Percentiles rank a stretch among this genome's conserved stretches.
Evolutionary conservation across 2,329 filamentous ascomycete genomes (phyloP).

Genomic region (Ophiognomonia clavigignenti-juglandacearum): DNA sequence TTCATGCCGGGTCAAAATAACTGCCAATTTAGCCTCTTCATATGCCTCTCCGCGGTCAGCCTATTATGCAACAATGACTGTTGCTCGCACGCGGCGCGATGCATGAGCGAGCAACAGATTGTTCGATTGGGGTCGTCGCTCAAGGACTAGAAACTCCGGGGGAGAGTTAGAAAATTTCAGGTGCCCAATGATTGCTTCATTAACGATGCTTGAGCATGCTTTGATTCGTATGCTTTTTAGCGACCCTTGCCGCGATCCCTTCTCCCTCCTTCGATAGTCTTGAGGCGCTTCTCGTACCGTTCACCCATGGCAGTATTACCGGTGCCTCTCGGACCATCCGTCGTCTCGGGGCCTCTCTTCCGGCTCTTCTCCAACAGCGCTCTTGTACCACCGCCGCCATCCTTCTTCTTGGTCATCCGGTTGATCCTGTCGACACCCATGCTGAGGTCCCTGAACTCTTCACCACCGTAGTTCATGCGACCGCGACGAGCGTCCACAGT

Average conservation of each 20-base stretch:
- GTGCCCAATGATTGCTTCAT: too few species aligned
- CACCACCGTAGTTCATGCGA: conserved; percentile 74
- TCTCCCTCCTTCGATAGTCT: conserved; percentile 43
- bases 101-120: too few species aligned
- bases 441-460: conserved; percentile 85
- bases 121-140: too few species aligned
- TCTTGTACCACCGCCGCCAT: conserved; percentile 49
- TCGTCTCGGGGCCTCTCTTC: conserved; percentile 67
- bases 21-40: too few species aligned
- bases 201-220: too few species aligned
- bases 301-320: conserved; percentile 63
- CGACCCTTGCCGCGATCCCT: conserved; percentile 21
- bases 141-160: too few species aligned
- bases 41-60: too few species aligned
- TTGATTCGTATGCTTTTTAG: background rate
- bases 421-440: conserved; percentile 85
- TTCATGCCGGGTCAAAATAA: too few species aligned
- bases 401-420: conserved; percentile 68
- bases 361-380: conserved; percentile 76
- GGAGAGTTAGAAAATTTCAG: too few species aligned
- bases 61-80: too few species aligned
- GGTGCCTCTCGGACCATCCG: conserved; percentile 65
- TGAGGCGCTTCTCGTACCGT: conserved; percentile 66
- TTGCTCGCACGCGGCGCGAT: too few species aligned
- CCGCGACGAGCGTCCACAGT: conserved; percentile 44